These are phyloP conservation scores for Suhomyces bribrorum DNA, from an alignment of 1,139 yeast genomes.

Conservation along the genomic window DNA sequence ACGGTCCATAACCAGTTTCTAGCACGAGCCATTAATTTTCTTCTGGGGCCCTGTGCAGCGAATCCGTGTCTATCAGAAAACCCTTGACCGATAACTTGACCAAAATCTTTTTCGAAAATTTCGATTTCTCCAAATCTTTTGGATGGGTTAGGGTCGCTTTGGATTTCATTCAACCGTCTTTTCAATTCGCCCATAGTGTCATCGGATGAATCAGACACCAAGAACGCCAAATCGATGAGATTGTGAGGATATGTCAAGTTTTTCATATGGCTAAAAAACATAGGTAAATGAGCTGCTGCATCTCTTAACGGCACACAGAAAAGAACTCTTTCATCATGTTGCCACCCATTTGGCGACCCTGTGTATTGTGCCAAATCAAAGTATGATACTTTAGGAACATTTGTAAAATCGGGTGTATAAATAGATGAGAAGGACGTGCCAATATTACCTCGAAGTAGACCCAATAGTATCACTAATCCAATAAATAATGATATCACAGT, in stretches of 20 bases:
- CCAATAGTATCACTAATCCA: conserved; percentile 1
- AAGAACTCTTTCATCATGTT: conserved; percentile 51
- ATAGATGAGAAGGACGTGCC: conserved; percentile 1
- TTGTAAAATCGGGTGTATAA: conserved; percentile 24
- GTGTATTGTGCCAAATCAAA: conserved; percentile 48
- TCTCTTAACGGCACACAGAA: conserved; percentile 63
- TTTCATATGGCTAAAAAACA: conserved; percentile 59
- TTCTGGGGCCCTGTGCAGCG: conserved; percentile 56
- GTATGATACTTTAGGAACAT: conserved; percentile 32
- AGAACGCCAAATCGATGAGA: conserved; percentile 57
- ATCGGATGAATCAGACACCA: conserved; percentile 59
- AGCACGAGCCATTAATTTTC: conserved; percentile 57
- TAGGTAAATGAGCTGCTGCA: conserved; percentile 63
- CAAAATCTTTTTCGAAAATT: conserved; percentile 54
- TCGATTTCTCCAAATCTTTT: conserved; percentile 58
- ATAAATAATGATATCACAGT: neutral
- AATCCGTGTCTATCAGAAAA: conserved; percentile 55
- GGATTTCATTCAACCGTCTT: conserved; percentile 44
- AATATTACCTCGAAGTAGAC: neutral
- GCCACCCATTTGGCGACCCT: conserved; percentile 56
- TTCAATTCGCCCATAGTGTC: conserved; percentile 54
- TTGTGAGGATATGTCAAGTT: conserved; percentile 60
- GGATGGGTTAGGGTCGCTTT: conserved; percentile 39
- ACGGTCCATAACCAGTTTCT: conserved; percentile 56
- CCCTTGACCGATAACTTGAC: conserved; percentile 54